phyloP scores from a whole-genome alignment of 1,284 basidiomycete species.

The Austroboletus niveus region DNA sequence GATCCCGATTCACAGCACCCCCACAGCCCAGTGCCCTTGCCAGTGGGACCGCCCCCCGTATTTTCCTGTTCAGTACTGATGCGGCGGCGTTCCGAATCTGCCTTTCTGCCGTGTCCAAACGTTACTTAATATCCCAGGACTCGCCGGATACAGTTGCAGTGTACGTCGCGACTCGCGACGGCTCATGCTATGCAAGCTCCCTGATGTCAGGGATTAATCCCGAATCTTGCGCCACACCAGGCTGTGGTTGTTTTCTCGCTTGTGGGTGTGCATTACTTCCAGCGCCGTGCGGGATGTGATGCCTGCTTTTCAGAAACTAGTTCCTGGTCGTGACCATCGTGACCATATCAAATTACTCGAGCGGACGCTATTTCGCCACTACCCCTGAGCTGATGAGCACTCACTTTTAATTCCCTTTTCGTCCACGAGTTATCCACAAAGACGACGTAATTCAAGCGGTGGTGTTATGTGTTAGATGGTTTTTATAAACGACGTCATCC shows the following conservation, averaged over 20 bases:
- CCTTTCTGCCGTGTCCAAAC: conserved; percentile 3
- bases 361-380: conserved; percentile 5
- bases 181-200: conserved; percentile 14
- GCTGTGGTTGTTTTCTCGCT: conserved; percentile 12
- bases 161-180: neutral
- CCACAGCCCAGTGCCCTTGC: conserved; percentile 28
- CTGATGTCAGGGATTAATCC: conserved; percentile 5
- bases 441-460: neutral
- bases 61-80: conserved; percentile 9
- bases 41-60: conserved; percentile 4
- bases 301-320: conserved; percentile 1
- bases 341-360: conserved; percentile 14
- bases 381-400: conserved; percentile 3
- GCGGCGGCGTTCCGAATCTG: conserved; percentile 2
- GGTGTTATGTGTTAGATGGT: neutral
- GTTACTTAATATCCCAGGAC: neutral
- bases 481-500: conserved; percentile 4
- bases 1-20: conserved; percentile 22
- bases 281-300: conserved; percentile 13
- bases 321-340: conserved; percentile 4
- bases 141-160: conserved; percentile 9
- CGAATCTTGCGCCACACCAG: conserved; percentile 5
- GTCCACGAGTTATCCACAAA: conserved; percentile 3
- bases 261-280: conserved; percentile 6
- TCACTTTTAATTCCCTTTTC: conserved; percentile 9